phyloP scores from a whole-genome alignment of 306 rosid species.

The Dryas octopetala region DNA sequence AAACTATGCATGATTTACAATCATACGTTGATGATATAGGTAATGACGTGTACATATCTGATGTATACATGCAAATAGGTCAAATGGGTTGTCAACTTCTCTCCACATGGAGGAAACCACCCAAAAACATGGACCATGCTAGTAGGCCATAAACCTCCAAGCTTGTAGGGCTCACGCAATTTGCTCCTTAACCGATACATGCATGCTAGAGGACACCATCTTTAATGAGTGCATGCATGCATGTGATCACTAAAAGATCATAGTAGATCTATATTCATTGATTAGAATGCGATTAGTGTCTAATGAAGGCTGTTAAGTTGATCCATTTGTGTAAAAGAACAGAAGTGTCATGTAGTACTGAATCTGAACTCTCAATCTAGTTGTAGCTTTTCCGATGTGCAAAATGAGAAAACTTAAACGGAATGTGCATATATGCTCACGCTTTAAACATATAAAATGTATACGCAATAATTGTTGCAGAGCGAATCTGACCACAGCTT shows the following conservation, averaged over 20 bases:
- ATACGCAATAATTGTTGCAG: background rate
- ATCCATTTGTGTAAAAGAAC: too few species aligned
- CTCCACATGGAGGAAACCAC: background rate
- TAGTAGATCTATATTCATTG: background rate
- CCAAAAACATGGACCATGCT: slow-evolving; percentile 9
- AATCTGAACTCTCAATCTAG: background rate
- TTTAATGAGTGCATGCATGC: slow-evolving; percentile 4
- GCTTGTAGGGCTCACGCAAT: slow-evolving; percentile 7
- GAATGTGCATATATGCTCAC: too few species aligned
- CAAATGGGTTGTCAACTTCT: slow-evolving; percentile 1
- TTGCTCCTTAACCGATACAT: background rate
- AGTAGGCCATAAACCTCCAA: slow-evolving; percentile 14
- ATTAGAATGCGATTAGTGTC: too few species aligned
- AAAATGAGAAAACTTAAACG: too few species aligned
- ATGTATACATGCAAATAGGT: background rate
- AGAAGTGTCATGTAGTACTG: too few species aligned
- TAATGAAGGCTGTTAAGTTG: too few species aligned
- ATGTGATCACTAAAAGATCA: background rate
- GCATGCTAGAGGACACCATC: slow-evolving; percentile 9
- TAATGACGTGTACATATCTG: background rate
- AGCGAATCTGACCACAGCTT: background rate
- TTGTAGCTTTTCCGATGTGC: background rate
- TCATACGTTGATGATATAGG: background rate
- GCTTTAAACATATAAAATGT: too few species aligned
- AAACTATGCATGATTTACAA: background rate